Base-by-base conservation (phyloP, 352 stramenopile genomes). In the Phytophthora pini region DNA sequence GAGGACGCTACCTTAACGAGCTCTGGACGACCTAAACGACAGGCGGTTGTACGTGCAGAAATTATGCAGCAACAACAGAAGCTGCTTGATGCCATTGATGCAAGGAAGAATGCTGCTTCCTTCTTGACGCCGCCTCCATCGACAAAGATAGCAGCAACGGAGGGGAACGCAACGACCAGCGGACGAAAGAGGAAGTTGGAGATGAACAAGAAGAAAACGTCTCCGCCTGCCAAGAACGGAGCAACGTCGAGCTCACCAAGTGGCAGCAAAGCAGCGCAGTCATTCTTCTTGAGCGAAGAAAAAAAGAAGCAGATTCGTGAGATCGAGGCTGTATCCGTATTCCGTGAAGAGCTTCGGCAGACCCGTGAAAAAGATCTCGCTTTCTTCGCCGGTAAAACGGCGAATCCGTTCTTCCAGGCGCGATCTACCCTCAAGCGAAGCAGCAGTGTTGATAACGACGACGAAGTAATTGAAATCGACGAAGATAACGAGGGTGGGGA, bases 321-420 rank as follows among this genome's bases (percentile, higher is more conserved):
- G 56, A 87, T 91, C 54, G 81, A 93, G 32, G 78, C 85, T 2
- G 65, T 92, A 32, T 79, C 74, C 6, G 63, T 71, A 5, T 82
- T 93, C 36, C 83, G 82, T 11, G 83, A 91, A 39, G 74, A 93
- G 36, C 61, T 92, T 41, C 76, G 80, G 2, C 69, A 84, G 55
- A 79, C 80, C 20, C 82, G 85, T 5, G 85, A 93, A 49, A 86
- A 87, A 15, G 85, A 93, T 59, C 56, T 84, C 15, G 81, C 72
- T 22, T 93, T 92, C 53, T 93, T 91, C 41, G 75, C 66, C n/a
- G 79, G 77, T 9, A 80, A 80, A 27, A 71, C 57, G 2, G 66
- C 77, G 10, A 92, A 91, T 29, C 80, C 85, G 12, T 93, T 93
- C 50, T 93, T 93, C 54, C 72, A 90, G 32, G 65, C 76, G 7